A percentile compares a stretch with the other conserved stretches of the same genome.
Conservation (phyloP, 768 basidiomycete genomes). For the Pleurotus platypus region DNA sequence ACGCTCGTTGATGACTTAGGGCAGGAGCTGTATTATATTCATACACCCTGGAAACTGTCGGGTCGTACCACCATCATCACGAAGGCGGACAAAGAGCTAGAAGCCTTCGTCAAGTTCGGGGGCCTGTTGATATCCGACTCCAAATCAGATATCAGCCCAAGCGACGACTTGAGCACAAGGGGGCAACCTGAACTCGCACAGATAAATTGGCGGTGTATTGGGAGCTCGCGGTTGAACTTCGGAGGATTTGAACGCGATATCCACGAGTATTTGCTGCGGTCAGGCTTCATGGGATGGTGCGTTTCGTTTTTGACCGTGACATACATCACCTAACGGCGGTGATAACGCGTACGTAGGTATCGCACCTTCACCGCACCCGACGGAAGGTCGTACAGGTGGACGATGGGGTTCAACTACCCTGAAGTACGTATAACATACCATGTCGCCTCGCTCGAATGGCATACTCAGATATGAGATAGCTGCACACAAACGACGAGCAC, state of each 20-base stretch:
- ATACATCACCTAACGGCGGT: neutral
- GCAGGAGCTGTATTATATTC: constrained; percentile 16
- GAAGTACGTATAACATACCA: neutral
- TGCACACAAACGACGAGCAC: constrained; percentile 2
- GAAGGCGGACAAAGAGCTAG: constrained; percentile 4
- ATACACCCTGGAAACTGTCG: constrained; percentile 20
- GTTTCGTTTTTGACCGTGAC: constrained; percentile 12
- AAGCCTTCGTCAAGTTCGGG: constrained; percentile 7
- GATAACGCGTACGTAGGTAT: constrained; percentile 9
- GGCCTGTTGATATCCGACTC: constrained; percentile 5
- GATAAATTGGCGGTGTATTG: constrained; percentile 29
- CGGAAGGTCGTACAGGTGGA: constrained; percentile 22
- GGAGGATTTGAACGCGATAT: constrained; percentile 21
- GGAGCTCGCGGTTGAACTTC: constrained; percentile 25
- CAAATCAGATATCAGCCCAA: neutral
- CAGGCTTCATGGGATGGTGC: constrained; percentile 15
- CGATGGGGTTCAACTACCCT: constrained; percentile 3
- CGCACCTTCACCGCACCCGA: constrained; percentile 21
- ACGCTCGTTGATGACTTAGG: constrained; percentile 18
- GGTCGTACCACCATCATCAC: constrained; percentile 7
- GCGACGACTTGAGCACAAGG: neutral
- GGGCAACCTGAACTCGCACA: constrained; percentile 25
- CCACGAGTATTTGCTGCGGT: constrained; percentile 21
- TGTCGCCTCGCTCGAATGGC: neutral
- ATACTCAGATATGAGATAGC: neutral